Evolutionary conservation across 2,329 filamentous ascomycete species (phyloP).

Genomic region (Lasiodiplodia gonubiensis): DNA sequence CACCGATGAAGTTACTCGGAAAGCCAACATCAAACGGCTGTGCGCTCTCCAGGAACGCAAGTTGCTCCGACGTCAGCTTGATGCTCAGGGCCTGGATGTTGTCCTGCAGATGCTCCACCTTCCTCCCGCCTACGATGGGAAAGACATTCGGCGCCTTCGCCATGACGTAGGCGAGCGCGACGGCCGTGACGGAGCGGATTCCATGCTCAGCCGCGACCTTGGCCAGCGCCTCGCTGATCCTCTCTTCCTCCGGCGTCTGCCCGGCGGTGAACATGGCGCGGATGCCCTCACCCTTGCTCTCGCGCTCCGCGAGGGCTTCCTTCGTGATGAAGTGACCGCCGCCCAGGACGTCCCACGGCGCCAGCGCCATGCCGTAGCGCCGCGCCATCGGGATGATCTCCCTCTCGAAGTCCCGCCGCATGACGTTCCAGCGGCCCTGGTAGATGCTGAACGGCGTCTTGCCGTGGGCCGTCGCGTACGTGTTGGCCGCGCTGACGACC

Average conservation of each 20-base stretch:
- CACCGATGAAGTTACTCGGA: conserved; percentile 64
- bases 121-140: conserved; percentile 73
- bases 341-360: conserved; percentile 62
- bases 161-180: conserved; percentile 76
- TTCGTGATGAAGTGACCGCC: conserved; percentile 51
- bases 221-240: background rate
- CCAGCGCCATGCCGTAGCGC: conserved; percentile 49
- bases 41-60: conserved; percentile 68
- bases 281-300: conserved; percentile 46
- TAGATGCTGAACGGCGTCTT: conserved; percentile 48
- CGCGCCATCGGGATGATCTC: conserved; percentile 54
- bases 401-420: conserved; percentile 52
- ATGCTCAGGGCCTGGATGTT: conserved; percentile 73
- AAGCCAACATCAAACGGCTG: conserved; percentile 70
- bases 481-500: conserved; percentile 39
- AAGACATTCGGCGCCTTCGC: conserved; percentile 70
- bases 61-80: conserved; percentile 64
- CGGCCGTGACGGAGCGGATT: conserved; percentile 30
- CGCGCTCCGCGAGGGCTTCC: conserved; percentile 43
- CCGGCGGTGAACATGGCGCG: background rate
- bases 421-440: conserved; percentile 50
- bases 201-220: conserved; percentile 9
- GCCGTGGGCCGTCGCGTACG: conserved; percentile 47
- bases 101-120: conserved; percentile 69
- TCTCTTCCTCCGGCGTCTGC: background rate